Evolutionary conservation across 805 yeast genomes (phyloP), one percentile per base, ranked within the genome.

Genomic region (Yarrowia sp.): DNA sequence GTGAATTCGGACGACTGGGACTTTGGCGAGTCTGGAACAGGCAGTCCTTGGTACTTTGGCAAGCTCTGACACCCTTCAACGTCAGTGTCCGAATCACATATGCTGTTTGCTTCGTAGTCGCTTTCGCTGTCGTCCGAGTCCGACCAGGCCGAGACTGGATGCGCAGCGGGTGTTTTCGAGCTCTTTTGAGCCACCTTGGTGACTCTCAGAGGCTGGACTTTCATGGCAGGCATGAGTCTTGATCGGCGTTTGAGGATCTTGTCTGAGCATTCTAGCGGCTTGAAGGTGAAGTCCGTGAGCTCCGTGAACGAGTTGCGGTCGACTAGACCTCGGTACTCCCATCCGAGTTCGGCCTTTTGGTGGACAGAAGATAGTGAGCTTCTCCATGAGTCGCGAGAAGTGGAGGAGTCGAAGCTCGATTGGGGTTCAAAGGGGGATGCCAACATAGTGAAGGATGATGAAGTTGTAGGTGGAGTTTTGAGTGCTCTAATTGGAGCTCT

Each of bases 351-450:
- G 32, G 12, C 15, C 11, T n/a, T 8, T 19, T 46, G 9, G 10
- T 22, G n/a, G 3, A 22, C 35, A 5, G 26, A 9, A 11, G 53
- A 49, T 14, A 26, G 19, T 16, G 59, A 38, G 16, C 19, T 40
- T 36, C 59, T 55, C 61, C 61, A 55, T 1, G 43, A 36, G 43
- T 19, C 46, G 10, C 61, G 15, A 22, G 36, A 48, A 16, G 35
- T 46, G 50, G 50, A 8, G 5, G 16, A 1, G 12, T 38, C 45
- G 9, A 55, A 55, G 38, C 9, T 15, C 8, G 19, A 14, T 46
- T 55, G 61, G 19, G 61, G 61, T 40, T 55, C 61, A 9, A 55
- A 55, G 7, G 61, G 61, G 22, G 61, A 55, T 22, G 61, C 61
- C 38, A 55, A 15, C 61, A 55, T 55, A 43, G 32, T 38, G 38